Evolutionary conservation across 768 basidiomycete genomes (phyloP), one percentile per base, ranked within the genome.

Genomic region (Termitomyces sp.): DNA sequence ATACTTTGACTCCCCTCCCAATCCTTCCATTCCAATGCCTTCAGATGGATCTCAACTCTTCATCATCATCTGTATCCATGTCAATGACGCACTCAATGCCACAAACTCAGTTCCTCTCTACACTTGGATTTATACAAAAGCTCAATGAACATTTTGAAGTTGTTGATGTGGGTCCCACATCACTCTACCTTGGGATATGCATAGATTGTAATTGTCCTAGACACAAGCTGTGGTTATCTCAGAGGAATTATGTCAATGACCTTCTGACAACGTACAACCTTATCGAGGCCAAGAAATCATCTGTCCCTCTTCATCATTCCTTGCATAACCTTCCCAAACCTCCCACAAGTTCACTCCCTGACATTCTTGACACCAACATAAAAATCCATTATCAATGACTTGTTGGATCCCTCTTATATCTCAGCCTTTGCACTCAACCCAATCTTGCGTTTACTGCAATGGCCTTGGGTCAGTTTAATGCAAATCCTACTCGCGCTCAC

Each of bases 381-480:
- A 52, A 11, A 3, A 41, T 29, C 10, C 49, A 55, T 27, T 59
- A 52, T 35, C 58, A 52, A 32, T 23, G 44, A 0, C 46, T 73
- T 0, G 61, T 71, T 1, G 68, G 68, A 5, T 63, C 40, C 7
- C 25, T 59, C 16, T 35, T 55, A 5, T 59, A 55, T 25, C 27
- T 56, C 12, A 27, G 48, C 13, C 38, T 59, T 12, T 51, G 53
- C 23, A 59, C 54, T 12, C 10, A 48, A 11, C 58, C 58, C 2
- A 50, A 59, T 38, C 20, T 59, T 12, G 44, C 50, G 0, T 59
- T 29, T 32, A 43, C 46, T 1, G 47, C 50, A 9, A 56, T 60
- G 31, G 23, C 49, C 0, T 66, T 77, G 1, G 60, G 70, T 0
- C 68, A 69, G 33, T 73, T 62, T 63, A 66, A 58, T 12, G 56